Conservation (phyloP, 192 early-diverging fungal species). For the Bifiguratus adelaidae region DNA sequence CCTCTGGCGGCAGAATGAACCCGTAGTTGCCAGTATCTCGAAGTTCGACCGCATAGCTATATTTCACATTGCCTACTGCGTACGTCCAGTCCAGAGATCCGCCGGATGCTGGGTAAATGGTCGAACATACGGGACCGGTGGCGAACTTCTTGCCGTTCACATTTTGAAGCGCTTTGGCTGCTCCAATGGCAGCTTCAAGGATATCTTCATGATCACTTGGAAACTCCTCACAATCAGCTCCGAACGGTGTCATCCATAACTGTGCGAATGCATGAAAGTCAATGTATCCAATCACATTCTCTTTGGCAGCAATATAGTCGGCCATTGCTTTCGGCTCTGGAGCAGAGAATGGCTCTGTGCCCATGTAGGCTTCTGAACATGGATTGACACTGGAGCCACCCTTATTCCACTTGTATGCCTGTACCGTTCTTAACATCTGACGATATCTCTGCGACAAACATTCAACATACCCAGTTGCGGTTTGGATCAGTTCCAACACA, state of each 20-base stretch:
- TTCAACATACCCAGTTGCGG: constrained; percentile 38
- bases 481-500: constrained; percentile 54
- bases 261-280: constrained; percentile 51
- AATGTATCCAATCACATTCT: constrained; percentile 33
- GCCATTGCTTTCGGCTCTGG: constrained; percentile 39
- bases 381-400: constrained; percentile 42
- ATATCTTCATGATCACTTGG: constrained; percentile 32
- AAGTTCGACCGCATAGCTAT: constrained; percentile 47
- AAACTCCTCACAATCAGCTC: constrained; percentile 36
- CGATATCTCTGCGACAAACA: background rate
- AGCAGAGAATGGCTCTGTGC: constrained; percentile 35
- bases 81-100: constrained; percentile 49
- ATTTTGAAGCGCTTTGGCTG: constrained; percentile 37
- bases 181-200: constrained; percentile 23
- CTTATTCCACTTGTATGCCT: constrained; percentile 36
- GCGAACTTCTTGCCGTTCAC: constrained; percentile 48
- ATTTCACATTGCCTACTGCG: constrained; percentile 36
- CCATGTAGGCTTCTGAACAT: constrained; percentile 45
- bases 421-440: background rate
- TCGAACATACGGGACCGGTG: constrained; percentile 45
- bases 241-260: constrained; percentile 51
- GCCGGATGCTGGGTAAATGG: constrained; percentile 46
- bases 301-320: constrained; percentile 25
- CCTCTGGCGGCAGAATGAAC: constrained; percentile 40
- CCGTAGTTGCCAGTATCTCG: constrained; percentile 41